phyloP scores from a whole-genome alignment of 2,329 filamentous ascomycete species.

The Plectosphaerella sp. region DNA sequence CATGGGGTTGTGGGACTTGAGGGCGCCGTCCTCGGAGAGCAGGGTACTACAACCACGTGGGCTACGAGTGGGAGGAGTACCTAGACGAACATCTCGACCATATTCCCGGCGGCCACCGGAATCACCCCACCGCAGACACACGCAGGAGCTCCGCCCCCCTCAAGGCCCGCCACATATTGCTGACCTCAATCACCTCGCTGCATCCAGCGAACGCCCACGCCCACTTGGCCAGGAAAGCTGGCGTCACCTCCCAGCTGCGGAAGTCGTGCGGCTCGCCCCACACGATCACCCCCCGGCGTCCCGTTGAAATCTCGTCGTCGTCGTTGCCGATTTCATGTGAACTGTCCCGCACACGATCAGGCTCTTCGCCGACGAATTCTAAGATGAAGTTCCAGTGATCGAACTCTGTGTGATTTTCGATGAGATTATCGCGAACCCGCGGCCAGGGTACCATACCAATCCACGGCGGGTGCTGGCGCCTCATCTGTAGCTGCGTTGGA shows the following conservation, averaged over 20 bases:
- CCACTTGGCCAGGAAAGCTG: constrained; percentile 15
- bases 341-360: not conserved
- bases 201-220: constrained; percentile 15
- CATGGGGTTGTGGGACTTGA: constrained; percentile 4
- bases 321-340: not conserved
- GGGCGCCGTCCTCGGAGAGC: constrained; percentile 4
- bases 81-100: no score
- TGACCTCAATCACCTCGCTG: not conserved
- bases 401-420: not conserved
- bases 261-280: constrained; percentile 17
- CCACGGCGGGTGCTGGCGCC: not conserved
- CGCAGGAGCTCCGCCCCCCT: not conserved
- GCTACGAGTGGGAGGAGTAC: no score
- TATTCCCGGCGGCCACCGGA: no score
- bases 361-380: not conserved
- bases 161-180: not conserved
- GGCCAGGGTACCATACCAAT: not conserved
- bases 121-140: no score
- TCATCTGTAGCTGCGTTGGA: not conserved
- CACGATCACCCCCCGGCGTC: constrained; percentile 13
- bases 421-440: not conserved
- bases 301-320: constrained; percentile 2
- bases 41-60: no score
- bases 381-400: not conserved
- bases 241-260: constrained; percentile 15